phyloP scores from a whole-genome alignment of 2,329 filamentous ascomycete species.

The Aspergillus amoenus region DNA sequence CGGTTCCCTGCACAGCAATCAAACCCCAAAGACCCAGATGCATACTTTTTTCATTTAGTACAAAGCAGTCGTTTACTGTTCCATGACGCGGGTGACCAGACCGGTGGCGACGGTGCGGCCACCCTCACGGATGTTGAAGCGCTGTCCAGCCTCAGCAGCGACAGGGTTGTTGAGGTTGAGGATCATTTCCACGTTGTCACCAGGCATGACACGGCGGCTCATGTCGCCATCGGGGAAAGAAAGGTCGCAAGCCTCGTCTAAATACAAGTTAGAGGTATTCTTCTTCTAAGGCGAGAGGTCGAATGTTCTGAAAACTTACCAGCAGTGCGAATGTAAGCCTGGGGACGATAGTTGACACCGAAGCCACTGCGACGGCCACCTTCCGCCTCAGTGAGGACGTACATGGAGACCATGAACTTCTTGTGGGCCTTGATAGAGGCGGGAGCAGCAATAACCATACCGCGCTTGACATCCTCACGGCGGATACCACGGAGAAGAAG shows the following conservation, averaged over 20 bases:
- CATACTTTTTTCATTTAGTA: conserved; percentile 32
- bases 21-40: conserved; percentile 27
- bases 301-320: conserved; percentile 56
- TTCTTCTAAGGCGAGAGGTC: conserved; percentile 18
- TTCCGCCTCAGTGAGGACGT: conserved; percentile 96
- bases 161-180: conserved; percentile 81
- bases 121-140: conserved; percentile 98
- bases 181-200: conserved; percentile 98
- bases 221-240: conserved; percentile 81
- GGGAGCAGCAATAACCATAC: conserved; percentile 89
- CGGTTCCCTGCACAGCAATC: conserved; percentile 37
- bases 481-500: conserved; percentile 93
- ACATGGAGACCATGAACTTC: conserved; percentile 93
- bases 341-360: conserved; percentile 92
- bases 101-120: conserved; percentile 85
- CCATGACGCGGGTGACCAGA: conserved; percentile 71
- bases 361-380: conserved; percentile 97
- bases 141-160: conserved; percentile 86
- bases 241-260: conserved; percentile 69
- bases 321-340: conserved; percentile 93
- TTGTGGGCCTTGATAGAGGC: conserved; percentile 81
- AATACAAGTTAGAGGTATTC: conserved; percentile 4
- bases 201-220: conserved; percentile 89
- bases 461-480: conserved; percentile 89
- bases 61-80: conserved; percentile 38